Evolutionary conservation across 2,329 filamentous ascomycete species (phyloP).

Genomic region (Exophiala sp.): DNA sequence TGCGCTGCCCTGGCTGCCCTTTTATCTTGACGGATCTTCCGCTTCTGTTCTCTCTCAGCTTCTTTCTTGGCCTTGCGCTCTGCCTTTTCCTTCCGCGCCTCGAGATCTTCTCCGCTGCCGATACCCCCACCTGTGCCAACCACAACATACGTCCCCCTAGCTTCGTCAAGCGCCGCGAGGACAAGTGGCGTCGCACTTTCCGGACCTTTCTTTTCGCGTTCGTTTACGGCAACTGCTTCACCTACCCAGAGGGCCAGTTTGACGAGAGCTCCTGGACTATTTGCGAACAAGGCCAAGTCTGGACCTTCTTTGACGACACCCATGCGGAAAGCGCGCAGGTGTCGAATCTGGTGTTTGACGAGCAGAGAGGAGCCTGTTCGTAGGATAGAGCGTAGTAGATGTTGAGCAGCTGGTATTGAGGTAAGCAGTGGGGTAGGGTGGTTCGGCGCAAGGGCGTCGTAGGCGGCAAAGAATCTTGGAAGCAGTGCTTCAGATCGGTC

Average conservation of each 20-base stretch:
- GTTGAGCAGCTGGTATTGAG: slow-evolving; percentile 74
- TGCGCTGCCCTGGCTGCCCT: slow-evolving; percentile 52
- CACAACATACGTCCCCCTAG: slow-evolving; percentile 79
- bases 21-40: slow-evolving; percentile 56
- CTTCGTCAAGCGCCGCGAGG: slow-evolving; percentile 82
- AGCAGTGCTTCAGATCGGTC: slow-evolving; percentile 32
- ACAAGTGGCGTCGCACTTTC: slow-evolving; percentile 77
- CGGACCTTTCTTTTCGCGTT: slow-evolving; percentile 64
- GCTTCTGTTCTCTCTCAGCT: slow-evolving; percentile 58
- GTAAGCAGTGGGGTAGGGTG: slow-evolving; percentile 57
- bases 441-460: slow-evolving; percentile 49
- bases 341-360: slow-evolving; percentile 88
- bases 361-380: slow-evolving; percentile 86
- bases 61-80: slow-evolving; percentile 61
- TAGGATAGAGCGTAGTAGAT: slow-evolving; percentile 86
- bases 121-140: slow-evolving; percentile 85
- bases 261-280: slow-evolving; percentile 76
- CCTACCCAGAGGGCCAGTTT: slow-evolving; percentile 92
- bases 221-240: slow-evolving; percentile 84
- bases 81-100: slow-evolving; percentile 58
- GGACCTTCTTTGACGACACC: slow-evolving; percentile 93
- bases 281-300: slow-evolving; percentile 83
- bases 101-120: slow-evolving; percentile 67
- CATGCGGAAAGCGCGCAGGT: slow-evolving; percentile 87
- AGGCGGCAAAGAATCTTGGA: slow-evolving; percentile 53